Evolutionary conservation across 2,329 filamentous ascomycete genomes (phyloP).

Genomic region (Canariomyces notabilis): DNA sequence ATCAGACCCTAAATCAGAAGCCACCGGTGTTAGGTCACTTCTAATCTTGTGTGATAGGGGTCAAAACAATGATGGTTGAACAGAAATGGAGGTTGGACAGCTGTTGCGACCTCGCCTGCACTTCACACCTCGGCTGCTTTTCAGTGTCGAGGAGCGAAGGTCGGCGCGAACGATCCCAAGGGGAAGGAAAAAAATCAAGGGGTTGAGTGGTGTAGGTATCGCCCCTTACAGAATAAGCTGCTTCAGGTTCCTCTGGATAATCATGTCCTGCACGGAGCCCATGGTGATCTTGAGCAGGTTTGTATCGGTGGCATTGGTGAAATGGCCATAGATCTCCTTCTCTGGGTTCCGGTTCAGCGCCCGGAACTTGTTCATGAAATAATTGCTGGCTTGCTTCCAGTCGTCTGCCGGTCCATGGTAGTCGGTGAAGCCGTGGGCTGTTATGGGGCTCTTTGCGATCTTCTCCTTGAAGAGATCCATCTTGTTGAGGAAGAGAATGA

Average conservation of each 20-base stretch:
- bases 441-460: slow-evolving; percentile 64
- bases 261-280: slow-evolving; percentile 82
- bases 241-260: slow-evolving; percentile 78
- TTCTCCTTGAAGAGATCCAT: slow-evolving; percentile 82
- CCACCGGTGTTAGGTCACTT: background rate
- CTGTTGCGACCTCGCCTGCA: slow-evolving; percentile 1
- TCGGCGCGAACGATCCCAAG: background rate
- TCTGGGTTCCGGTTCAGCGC: slow-evolving; percentile 66
- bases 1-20: slow-evolving; percentile 5
- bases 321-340: slow-evolving; percentile 60
- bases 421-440: slow-evolving; percentile 70
- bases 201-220: slow-evolving; percentile 1
- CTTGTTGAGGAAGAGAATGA: slow-evolving; percentile 84
- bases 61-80: background rate
- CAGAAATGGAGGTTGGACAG: background rate
- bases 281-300: slow-evolving; percentile 82
- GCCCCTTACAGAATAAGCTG: slow-evolving; percentile 62
- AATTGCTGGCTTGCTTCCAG: slow-evolving; percentile 70
- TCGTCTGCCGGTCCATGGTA: slow-evolving; percentile 68
- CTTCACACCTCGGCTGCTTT: slow-evolving; percentile 6
- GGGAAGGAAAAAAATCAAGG: background rate
- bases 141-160: background rate
- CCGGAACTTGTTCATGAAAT: slow-evolving; percentile 77
- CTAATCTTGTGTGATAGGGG: background rate
- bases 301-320: slow-evolving; percentile 60